Evolutionary conservation across 441 rosid genomes (phyloP).

Genomic region (Cnidoscolus chayamansa): DNA sequence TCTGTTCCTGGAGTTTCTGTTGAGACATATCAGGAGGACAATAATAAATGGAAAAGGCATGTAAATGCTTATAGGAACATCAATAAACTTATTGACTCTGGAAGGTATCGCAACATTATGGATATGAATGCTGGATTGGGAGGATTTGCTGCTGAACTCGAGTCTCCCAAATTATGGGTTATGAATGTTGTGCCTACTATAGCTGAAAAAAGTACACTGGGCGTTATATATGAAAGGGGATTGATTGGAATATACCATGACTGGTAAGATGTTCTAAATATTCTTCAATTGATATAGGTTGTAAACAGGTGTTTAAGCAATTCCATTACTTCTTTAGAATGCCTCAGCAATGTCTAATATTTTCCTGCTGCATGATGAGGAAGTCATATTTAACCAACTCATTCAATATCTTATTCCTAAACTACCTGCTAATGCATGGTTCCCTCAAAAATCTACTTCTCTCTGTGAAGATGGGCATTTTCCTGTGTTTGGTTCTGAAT

Average conservation of each 20-base stretch:
- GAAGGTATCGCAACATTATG: conserved; percentile 83
- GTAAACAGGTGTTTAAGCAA: not conserved
- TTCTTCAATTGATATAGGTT: conserved; percentile 13
- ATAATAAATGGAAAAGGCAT: conserved; percentile 75
- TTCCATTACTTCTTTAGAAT: not conserved
- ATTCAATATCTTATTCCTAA: not conserved
- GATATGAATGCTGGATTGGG: conserved; percentile 97
- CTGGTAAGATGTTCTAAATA: conserved; percentile 46
- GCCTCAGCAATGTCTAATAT: not conserved
- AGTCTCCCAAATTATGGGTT: conserved; percentile 89
- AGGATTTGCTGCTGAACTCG: conserved; percentile 87
- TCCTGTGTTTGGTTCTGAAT: conserved; percentile 11
- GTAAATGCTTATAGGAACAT: conserved; percentile 65
- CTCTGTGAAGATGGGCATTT: not conserved
- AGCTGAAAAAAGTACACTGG: conserved; percentile 65
- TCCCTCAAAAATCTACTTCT: not conserved
- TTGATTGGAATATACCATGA: conserved; percentile 93
- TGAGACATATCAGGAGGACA: conserved; percentile 66
- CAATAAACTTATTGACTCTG: conserved; percentile 65
- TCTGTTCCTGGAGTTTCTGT: conserved; percentile 57
- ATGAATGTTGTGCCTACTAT: conserved; percentile 89
- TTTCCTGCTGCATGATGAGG: not conserved
- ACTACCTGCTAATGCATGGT: not conserved
- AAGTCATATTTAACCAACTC: not conserved
- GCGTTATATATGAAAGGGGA: conserved; percentile 86